Evolutionary conservation across 768 basidiomycete genomes (phyloP).

Genomic region (Lactifluus echinatus): DNA sequence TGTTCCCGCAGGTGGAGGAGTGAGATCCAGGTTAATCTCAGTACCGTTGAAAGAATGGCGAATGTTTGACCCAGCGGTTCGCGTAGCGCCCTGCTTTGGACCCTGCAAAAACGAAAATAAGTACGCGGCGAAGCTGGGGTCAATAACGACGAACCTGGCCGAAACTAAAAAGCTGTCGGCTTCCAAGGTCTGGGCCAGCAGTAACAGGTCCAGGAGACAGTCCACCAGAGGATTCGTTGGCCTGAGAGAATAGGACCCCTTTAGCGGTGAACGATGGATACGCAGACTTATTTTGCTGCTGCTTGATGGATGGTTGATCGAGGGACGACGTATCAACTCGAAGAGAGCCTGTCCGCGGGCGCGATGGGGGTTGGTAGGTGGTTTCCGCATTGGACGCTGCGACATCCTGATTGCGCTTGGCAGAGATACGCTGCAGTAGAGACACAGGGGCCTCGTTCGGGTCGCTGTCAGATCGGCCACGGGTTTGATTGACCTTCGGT

Average conservation of each 20-base stretch:
- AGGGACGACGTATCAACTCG: constrained; percentile 67
- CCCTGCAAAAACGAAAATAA: constrained; percentile 24
- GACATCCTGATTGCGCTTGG: constrained; percentile 49
- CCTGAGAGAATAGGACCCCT: constrained; percentile 44
- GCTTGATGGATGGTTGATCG: constrained; percentile 39
- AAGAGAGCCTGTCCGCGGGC: constrained; percentile 62
- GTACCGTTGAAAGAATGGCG: constrained; percentile 74
- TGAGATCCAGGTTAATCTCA: constrained; percentile 53
- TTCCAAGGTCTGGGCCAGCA: constrained; percentile 77
- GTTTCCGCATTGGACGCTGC: constrained; percentile 27
- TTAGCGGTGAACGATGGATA: constrained; percentile 55
- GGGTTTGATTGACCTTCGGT: constrained; percentile 41
- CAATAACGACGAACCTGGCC: constrained; percentile 43
- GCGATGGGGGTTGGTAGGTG: constrained; percentile 41
- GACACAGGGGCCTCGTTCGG: constrained; percentile 64
- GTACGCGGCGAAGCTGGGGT: not conserved
- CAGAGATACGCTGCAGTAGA: constrained; percentile 66
- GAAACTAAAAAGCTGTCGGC: constrained; percentile 69
- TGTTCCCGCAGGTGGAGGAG: constrained; percentile 45
- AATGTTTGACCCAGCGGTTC: constrained; percentile 33
- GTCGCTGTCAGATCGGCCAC: constrained; percentile 70
- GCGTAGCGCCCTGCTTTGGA: constrained; percentile 37
- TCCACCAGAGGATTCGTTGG: constrained; percentile 48
- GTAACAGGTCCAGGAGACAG: constrained; percentile 77
- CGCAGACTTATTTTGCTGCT: constrained; percentile 79